These are phyloP conservation scores for Porogramme epimiltina DNA, from an alignment of 1,284 basidiomycete species.

Conservation along the genomic window DNA sequence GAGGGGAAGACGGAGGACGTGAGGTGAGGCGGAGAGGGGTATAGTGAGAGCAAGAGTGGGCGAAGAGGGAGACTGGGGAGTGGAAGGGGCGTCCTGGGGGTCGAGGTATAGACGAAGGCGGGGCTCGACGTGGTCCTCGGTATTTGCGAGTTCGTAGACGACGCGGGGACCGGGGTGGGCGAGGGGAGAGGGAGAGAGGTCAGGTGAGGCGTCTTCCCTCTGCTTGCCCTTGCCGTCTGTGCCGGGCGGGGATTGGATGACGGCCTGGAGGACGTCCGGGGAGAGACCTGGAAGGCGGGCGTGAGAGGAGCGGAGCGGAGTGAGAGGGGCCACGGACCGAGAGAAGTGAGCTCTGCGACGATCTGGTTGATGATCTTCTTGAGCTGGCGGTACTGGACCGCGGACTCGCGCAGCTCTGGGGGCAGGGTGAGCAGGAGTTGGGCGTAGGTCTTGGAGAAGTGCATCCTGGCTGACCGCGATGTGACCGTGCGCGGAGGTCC, in stretches of 20 bases:
- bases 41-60: constrained; percentile 1
- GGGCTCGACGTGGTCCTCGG: constrained; percentile 54
- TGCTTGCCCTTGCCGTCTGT: constrained; percentile 27
- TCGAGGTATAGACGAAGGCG: constrained; percentile 52
- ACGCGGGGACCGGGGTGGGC: constrained; percentile 29
- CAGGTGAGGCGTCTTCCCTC: constrained; percentile 15
- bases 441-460: constrained; percentile 80
- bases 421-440: constrained; percentile 74
- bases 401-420: constrained; percentile 72
- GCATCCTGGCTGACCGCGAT: constrained; percentile 58
- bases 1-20: constrained; percentile 5
- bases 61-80: neutral
- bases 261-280: constrained; percentile 49
- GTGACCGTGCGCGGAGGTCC: too few relatives aligned
- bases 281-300: constrained; percentile 42
- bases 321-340: constrained; percentile 47
- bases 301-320: neutral
- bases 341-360: constrained; percentile 76
- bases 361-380: constrained; percentile 93
- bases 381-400: constrained; percentile 88
- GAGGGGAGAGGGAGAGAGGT: constrained; percentile 10
- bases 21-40: constrained; percentile 3
- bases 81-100: neutral
- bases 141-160: constrained; percentile 56
- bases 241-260: constrained; percentile 33